These are phyloP conservation scores for Globisporangium heterothallicum DNA, from an alignment of 352 stramenopile species.

Conservation along the genomic window DNA sequence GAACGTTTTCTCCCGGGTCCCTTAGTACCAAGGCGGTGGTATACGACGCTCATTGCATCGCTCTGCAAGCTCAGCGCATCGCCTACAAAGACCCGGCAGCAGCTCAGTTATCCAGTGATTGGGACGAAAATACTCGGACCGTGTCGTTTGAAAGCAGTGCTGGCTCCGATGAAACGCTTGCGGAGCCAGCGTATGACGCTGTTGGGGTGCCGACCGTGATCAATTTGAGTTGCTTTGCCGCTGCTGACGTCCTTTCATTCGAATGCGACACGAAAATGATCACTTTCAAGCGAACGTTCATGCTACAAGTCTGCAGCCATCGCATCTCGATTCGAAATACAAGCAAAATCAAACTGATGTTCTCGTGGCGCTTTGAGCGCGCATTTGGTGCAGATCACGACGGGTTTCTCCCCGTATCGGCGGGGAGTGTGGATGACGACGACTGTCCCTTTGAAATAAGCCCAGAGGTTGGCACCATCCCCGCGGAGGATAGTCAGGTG, in stretches of 20 bases:
- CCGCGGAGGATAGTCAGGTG: slow-evolving; percentile 41
- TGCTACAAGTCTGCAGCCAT: slow-evolving; percentile 81
- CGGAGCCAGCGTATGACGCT: slow-evolving; percentile 45
- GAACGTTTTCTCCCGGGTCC: slow-evolving; percentile 48
- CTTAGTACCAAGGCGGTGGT: slow-evolving; percentile 24
- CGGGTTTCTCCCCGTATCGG: background rate
- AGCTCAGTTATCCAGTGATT: slow-evolving; percentile 31
- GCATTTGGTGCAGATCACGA: background rate
- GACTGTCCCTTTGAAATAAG: slow-evolving; percentile 87
- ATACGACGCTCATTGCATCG: slow-evolving; percentile 30
- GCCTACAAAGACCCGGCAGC: slow-evolving; percentile 23
- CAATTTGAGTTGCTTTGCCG: slow-evolving; percentile 56
- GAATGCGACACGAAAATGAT: slow-evolving; percentile 57
- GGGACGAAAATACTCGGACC: slow-evolving; percentile 72
- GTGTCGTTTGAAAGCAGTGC: slow-evolving; percentile 42
- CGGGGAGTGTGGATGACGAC: slow-evolving; percentile 33
- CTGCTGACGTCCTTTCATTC: slow-evolving; percentile 53
- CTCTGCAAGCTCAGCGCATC: slow-evolving; percentile 53
- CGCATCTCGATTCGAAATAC: slow-evolving; percentile 64
- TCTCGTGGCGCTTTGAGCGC: slow-evolving; percentile 51
- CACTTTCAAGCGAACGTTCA: slow-evolving; percentile 78
- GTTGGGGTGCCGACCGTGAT: slow-evolving; percentile 31
- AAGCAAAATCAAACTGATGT: slow-evolving; percentile 62
- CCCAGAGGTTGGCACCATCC: slow-evolving; percentile 54
- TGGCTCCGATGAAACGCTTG: slow-evolving; percentile 19